Base-by-base conservation (phyloP, 306 rosid genomes). In the Corylus americana region DNA sequence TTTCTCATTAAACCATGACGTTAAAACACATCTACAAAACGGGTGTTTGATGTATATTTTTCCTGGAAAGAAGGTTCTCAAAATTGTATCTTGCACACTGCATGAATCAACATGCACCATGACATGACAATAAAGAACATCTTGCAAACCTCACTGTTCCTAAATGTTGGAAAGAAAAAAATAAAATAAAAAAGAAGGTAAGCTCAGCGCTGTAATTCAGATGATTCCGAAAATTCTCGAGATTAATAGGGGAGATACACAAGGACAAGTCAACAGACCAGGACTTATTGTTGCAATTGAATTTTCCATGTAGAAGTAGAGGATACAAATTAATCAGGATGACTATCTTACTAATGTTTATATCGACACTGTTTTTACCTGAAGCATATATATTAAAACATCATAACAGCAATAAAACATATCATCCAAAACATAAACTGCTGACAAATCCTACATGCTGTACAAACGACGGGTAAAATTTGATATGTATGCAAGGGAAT, bases 391-490 rank as follows among this genome's bases (percentile, higher is more conserved):
- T 17, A 22, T 71, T 22, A 71, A 49, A 13, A 70, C 14, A 45
- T 70, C 73, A 42, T 18, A 44, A 48, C 16, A 20, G 4, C 47
- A 69, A 80, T 29, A 25, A 74, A 78, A 81, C 63, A 22, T 48
- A 12, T 42, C 9, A 13, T 59, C 74, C 63, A 77, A 54, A 20
- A 69, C 12, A 70, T 70, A 51, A 75, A 27, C 12, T 61, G 42
- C 78, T 68, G 49, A 22, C 25, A 58, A 61, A 13, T 57, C 18
- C 70, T 75, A 79, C 8, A 77, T 35, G 45, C 81, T 79, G 72
- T 85, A 85, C 83, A 88, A 72, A 78, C 73, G 67, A 42, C 39
- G 27, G 75, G 37, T 72, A 31, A 35, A 17, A 54, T 74, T 4
- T 20, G 44, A 7, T 63, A 74, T 59, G 67, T 37, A 64, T 51